Evolutionary conservation across 345 rosid genomes (phyloP), one percentile per base, ranked within the genome.

Genomic region (Nephelium lappaceum): DNA sequence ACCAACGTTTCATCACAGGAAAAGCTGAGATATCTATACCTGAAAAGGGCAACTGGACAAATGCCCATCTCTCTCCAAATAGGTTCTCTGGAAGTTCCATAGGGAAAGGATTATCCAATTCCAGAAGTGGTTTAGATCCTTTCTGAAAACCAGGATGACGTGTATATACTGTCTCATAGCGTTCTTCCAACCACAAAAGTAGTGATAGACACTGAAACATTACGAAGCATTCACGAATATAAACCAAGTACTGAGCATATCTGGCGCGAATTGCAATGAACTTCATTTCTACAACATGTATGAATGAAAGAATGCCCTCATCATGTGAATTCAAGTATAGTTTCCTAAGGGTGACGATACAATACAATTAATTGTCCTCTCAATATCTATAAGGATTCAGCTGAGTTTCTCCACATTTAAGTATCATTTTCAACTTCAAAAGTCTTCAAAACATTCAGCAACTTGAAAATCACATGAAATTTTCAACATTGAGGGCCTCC

Each of bases 111-210:
- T 93, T 93, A 85, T 95, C 99, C 57, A 92, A 77, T 43, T 93
- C 88, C 66, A 93, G 81, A 62, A 95, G 93, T 45, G 94, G 96
- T 85, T 91, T 86, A 64, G 97, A 86, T 67, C 95, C 98, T 76
- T 95, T 95, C 69, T 95, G 98, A 79, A 95, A 95, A 74, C 99
- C 98, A 12, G 96, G 98, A 78, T 95, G 99, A 6, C 91, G 93
- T 5, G 76, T 88, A 70, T 95, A 93, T 58, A 95, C 89, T 36
- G 90, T 89, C 81, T 95, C 98, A 47, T 87, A 93, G 51, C 99
- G 93, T 84, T 95, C 98, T 84, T 90, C 95, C 79, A 95, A 84
- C 99, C 99, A 95, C 25, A 93, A 80, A 77, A 88, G 91, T 71
- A 93, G 88, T 43, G 99, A 91, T 78, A 91, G 45, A 83, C 97